Base-by-base conservation (phyloP, 1,139 yeast genomes). In the Debaryomyces subglobosus region DNA sequence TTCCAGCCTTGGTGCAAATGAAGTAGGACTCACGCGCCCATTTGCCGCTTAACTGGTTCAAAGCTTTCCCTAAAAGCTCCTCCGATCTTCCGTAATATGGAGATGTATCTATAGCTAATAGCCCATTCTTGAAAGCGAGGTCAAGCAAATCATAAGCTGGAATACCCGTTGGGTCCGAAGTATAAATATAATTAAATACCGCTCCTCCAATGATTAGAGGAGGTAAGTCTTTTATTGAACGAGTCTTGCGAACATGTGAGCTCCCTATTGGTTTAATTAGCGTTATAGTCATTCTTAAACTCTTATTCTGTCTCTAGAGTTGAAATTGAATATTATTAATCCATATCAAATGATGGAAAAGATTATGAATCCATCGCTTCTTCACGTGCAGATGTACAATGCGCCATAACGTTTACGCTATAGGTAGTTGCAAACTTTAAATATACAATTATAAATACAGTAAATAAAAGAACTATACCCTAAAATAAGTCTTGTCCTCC, bases 1-100 rank as follows among this genome's bases (percentile, higher is more conserved):
- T 75, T 0, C 98, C 97, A 6, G 92, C 96, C 63, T 92, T 92
- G 38, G 97, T 89, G 61, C 92, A 86, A 32, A 92, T 76, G 56
- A 78, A 85, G 63, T 87, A 87, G 16, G 75, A 62, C 6, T 85
- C 85, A 50, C 98, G 77, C 0, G 82, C 74, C 61, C 62, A 77
- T 39, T 78, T 77, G 2, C 60, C 58, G 5, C 60, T 56, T 35
- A 84, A 60, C 8, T 72, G 54, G 24, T 63, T 58, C 53, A 92
- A 68, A 0, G 92, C 94, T 8, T 72, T 55, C 0, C 98, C 98
- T 3, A 89, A 65, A 23, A 91, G 62, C 30, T 69, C 76, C 61
- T 92, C 98, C 4, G 96, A 88, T 0, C 91, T 91, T 0, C 97
- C 98, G 62, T 92, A 92, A 67, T 89, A 92, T 2, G 97, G 96